Conservation (phyloP, 2,329 filamentous ascomycete genomes). For the Beauveria scarabaeidicola region DNA sequence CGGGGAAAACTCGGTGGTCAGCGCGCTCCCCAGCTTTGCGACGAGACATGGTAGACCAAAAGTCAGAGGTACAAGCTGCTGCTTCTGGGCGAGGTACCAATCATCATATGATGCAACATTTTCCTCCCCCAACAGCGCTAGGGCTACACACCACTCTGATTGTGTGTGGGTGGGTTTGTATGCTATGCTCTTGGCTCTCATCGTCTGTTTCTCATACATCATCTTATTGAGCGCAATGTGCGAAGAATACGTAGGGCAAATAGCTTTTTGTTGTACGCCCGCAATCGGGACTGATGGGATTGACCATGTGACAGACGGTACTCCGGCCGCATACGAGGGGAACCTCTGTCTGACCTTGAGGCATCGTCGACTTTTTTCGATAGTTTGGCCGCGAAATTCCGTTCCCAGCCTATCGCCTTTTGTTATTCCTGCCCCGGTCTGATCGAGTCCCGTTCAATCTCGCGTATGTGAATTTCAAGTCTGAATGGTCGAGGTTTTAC, state of each 20-base stretch:
- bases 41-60: background rate
- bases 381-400: background rate
- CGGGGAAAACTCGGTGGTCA: conserved; percentile 9
- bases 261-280: too few relatives aligned
- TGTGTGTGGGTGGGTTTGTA: background rate
- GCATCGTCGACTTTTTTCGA: background rate
- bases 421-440: background rate
- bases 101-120: background rate
- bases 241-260: too few relatives aligned
- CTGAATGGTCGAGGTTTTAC: background rate
- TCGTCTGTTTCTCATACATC: background rate
- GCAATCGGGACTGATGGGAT: too few relatives aligned
- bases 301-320: too few relatives aligned
- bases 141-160: background rate
- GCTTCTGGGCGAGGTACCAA: background rate
- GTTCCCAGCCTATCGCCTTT: background rate
- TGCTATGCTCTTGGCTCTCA: background rate
- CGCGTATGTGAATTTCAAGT: background rate
- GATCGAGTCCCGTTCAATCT: background rate
- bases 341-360: too few relatives aligned
- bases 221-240: background rate
- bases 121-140: background rate
- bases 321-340: too few relatives aligned
- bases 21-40: background rate
- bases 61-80: background rate